A percentile compares a stretch with the other conserved stretches of the same genome.
phyloP scores from a whole-genome alignment of 495 filamentous ascomycete species.

The Tetracladium setigerum region DNA sequence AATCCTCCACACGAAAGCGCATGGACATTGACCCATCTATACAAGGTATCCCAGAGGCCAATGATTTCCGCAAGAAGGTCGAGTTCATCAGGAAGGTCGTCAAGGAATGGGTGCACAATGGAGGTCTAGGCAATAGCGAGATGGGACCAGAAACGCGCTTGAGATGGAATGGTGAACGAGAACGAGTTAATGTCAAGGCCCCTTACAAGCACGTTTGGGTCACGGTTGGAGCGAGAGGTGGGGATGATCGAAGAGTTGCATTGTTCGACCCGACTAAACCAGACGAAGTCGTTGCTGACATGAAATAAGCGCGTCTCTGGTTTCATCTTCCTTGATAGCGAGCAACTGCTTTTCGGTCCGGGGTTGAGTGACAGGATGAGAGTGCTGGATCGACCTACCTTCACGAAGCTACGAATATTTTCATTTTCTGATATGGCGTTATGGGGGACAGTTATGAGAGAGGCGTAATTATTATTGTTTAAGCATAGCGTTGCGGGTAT shows the following conservation, averaged over 20 bases:
- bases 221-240: slow-evolving; percentile 68
- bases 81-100: slow-evolving; percentile 64
- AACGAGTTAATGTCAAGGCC: slow-evolving; percentile 49
- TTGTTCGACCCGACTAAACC: slow-evolving; percentile 44
- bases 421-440: too few relatives aligned
- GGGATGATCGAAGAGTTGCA: slow-evolving; percentile 51
- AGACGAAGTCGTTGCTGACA: slow-evolving; percentile 36
- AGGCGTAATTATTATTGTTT: too few relatives aligned
- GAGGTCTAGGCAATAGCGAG: slow-evolving; percentile 56
- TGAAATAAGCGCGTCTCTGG: slow-evolving; percentile 23
- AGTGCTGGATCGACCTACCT: too few relatives aligned
- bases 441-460: too few relatives aligned
- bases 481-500: too few relatives aligned
- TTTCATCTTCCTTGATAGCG: background rate
- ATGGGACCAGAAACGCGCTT: slow-evolving; percentile 42
- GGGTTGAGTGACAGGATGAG: too few relatives aligned
- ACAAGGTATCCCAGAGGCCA: slow-evolving; percentile 59
- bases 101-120: slow-evolving; percentile 63
- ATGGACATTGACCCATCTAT: slow-evolving; percentile 51
- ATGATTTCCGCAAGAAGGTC: slow-evolving; percentile 73
- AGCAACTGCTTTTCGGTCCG: too few relatives aligned
- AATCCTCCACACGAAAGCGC: slow-evolving; percentile 31
- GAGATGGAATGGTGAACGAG: slow-evolving; percentile 61
- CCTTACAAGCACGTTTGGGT: slow-evolving; percentile 74
- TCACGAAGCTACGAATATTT: too few relatives aligned